phyloP scores from a whole-genome alignment of 2,329 filamentous ascomycete genomes.

The Corynespora cassiicola region DNA sequence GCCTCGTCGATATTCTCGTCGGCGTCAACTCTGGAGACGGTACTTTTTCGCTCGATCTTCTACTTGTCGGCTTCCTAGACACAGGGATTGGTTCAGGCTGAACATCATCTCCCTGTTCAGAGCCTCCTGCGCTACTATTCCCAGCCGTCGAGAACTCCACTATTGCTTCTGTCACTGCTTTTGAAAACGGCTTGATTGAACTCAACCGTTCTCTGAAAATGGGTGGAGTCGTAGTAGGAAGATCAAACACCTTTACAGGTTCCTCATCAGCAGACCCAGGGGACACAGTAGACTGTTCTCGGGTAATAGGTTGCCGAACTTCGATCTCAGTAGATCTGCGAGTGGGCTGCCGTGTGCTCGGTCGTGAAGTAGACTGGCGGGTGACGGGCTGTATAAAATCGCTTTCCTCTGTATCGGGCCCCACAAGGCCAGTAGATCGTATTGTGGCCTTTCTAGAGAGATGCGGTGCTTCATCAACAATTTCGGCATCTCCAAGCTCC shows the following conservation, averaged over 20 bases:
- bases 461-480: slow-evolving; percentile 6
- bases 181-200: neutral
- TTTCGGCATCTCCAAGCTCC: slow-evolving; percentile 5
- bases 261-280: too few species aligned
- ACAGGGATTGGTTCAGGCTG: slow-evolving; percentile 1
- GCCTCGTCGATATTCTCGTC: neutral
- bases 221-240: slow-evolving; percentile 2
- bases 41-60: neutral
- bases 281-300: too few species aligned
- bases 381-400: too few species aligned
- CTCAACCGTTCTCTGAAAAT: slow-evolving; percentile 3
- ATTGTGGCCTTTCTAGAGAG: too few species aligned
- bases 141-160: slow-evolving; percentile 4
- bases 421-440: too few species aligned
- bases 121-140: too few species aligned
- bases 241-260: neutral
- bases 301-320: too few species aligned
- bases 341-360: slow-evolving; percentile 5
- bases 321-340: slow-evolving; percentile 2
- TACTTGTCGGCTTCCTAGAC: neutral
- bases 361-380: too few species aligned
- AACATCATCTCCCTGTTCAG: too few species aligned
- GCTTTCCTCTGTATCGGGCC: too few species aligned
- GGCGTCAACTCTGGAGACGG: neutral
- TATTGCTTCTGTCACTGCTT: slow-evolving; percentile 5